Conservation (phyloP, 2,329 filamentous ascomycete genomes). For the Mycosphaerelloides madeirae region DNA sequence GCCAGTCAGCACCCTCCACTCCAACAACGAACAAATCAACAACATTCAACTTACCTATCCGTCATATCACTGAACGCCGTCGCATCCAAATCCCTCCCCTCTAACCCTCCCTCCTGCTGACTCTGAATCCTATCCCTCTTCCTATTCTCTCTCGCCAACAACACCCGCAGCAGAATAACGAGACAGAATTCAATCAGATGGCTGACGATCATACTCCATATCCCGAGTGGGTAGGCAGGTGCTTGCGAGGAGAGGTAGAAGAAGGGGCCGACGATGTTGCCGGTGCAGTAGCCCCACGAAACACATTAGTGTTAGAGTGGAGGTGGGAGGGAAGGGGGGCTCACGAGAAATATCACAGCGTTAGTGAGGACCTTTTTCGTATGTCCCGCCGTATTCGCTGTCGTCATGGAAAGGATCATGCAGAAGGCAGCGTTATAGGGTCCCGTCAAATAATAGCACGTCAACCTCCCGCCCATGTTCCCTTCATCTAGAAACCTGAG, state of each 20-base stretch:
- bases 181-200: conserved; percentile 50
- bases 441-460: conserved; percentile 56
- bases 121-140: conserved; percentile 47
- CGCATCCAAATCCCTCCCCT: conserved; percentile 44
- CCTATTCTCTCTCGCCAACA: conserved; percentile 48
- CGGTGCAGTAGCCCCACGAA: conserved; percentile 36
- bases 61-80: conserved; percentile 54
- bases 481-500: conserved; percentile 50
- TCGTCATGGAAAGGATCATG: conserved; percentile 46
- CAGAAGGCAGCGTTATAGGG: conserved; percentile 50
- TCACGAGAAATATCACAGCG: conserved; percentile 56
- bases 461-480: conserved; percentile 50
- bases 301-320: too few species aligned
- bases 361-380: conserved; percentile 63
- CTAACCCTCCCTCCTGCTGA: conserved; percentile 42
- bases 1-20: background rate
- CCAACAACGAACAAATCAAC: background rate
- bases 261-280: conserved; percentile 58
- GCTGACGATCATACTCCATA: conserved; percentile 55
- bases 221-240: conserved; percentile 48
- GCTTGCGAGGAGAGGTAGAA: conserved; percentile 56
- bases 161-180: conserved; percentile 42
- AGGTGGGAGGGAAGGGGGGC: too few species aligned
- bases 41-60: conserved; percentile 30
- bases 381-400: conserved; percentile 51